Conservation (phyloP, 305 asterid genomes). For the Fraxinus angustifolia region DNA sequence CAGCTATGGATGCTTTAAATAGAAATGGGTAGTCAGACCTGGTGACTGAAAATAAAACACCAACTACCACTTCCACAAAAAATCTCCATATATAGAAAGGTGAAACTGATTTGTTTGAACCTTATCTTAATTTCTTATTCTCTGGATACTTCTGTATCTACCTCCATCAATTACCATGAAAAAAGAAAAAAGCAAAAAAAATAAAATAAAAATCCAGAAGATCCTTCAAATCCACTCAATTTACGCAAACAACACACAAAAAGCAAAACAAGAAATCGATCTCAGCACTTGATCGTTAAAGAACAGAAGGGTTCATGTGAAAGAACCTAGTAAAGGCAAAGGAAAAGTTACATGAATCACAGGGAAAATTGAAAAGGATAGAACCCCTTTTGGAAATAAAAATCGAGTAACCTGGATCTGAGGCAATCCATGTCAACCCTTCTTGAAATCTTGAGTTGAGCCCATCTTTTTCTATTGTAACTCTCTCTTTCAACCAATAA, state of each 20-base stretch:
- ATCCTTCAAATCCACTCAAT: constrained; percentile 38
- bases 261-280: constrained; percentile 19
- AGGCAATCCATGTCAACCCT: constrained; percentile 71
- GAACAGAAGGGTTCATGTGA: constrained; percentile 34
- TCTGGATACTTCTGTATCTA: constrained; percentile 4
- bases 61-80: constrained; percentile 38
- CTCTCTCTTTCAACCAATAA: constrained; percentile 53
- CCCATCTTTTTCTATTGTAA: constrained; percentile 21
- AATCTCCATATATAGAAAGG: neutral
- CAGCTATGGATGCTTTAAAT: constrained; percentile 21
- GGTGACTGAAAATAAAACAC: constrained; percentile 33
- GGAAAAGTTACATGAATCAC: constrained; percentile 55
- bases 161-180: constrained; percentile 17
- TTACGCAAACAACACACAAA: constrained; percentile 26
- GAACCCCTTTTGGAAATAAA: constrained; percentile 33
- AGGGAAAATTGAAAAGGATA: constrained; percentile 46
- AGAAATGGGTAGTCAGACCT: constrained; percentile 45
- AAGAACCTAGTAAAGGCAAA: constrained; percentile 34
- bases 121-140: neutral
- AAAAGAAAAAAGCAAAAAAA: neutral
- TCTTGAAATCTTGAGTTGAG: constrained; percentile 35
- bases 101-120: neutral
- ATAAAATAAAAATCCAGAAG: neutral
- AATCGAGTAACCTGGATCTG: constrained; percentile 73
- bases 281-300: constrained; percentile 23